Evolutionary conservation across 305 asterid genomes (phyloP).

Genomic region (Fraxinus angustifolia): DNA sequence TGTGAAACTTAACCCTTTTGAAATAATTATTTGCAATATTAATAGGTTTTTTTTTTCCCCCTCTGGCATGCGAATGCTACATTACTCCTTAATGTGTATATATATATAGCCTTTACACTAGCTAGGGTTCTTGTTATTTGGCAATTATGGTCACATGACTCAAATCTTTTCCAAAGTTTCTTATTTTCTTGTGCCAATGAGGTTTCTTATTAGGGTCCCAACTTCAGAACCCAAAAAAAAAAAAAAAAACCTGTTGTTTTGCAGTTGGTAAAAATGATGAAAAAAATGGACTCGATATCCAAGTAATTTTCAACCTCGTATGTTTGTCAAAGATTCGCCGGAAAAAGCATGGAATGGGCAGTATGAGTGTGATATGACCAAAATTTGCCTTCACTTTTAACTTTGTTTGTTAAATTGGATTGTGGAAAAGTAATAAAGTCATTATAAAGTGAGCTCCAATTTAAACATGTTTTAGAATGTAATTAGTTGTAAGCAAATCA

Average conservation of each 20-base stretch:
- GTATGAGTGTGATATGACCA: constrained; percentile 34
- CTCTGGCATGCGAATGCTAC: background rate
- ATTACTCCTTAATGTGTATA: background rate
- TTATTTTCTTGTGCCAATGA: background rate
- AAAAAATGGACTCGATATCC: constrained; percentile 3
- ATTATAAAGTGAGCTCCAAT: constrained; percentile 10
- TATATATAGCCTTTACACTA: background rate
- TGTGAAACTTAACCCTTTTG: background rate
- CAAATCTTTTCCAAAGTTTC: constrained; percentile 6
- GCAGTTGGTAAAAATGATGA: constrained; percentile 25
- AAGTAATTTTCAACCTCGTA: constrained; percentile 17
- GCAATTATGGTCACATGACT: constrained; percentile 25
- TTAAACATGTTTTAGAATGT: constrained; percentile 20
- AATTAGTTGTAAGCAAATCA: constrained; percentile 20
- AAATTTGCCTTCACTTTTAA: constrained; percentile 19
- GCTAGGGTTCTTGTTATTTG: constrained; percentile 27
- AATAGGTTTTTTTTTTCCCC: background rate
- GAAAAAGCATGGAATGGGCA: constrained; percentile 29
- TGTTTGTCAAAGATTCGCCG: constrained; percentile 42
- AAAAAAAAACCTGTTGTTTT: background rate
- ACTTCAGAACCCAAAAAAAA: background rate
- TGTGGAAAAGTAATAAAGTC: background rate
- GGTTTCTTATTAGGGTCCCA: constrained; percentile 2
- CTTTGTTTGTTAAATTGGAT: constrained; percentile 5
- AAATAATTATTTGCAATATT: background rate